Percentiles rank a stretch among this genome's conserved stretches.
These are phyloP conservation scores for Pseudogymnoascus pannorum DNA, from an alignment of 2,329 filamentous ascomycete genomes.

Conservation along the genomic window DNA sequence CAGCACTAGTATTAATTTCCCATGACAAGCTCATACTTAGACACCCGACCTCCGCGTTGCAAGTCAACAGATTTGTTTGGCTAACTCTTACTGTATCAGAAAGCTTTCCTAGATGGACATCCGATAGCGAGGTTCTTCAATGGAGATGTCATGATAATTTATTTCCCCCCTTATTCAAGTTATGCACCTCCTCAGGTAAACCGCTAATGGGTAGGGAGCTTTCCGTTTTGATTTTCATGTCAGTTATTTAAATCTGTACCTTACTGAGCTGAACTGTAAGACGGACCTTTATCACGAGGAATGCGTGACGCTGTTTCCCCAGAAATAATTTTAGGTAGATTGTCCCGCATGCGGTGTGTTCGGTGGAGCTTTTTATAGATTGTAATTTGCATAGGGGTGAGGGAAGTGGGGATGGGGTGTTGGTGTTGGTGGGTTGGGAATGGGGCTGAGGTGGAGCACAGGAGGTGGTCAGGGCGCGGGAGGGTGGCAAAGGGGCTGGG, in stretches of 20 bases:
- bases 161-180: not conserved
- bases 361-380: conserved; percentile 7
- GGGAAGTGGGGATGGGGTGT: too few species aligned
- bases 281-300: not conserved
- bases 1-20: too few species aligned
- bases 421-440: too few species aligned
- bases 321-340: conserved; percentile 5
- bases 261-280: not conserved
- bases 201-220: not conserved
- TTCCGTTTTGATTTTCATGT: not conserved
- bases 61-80: too few species aligned
- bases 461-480: too few species aligned
- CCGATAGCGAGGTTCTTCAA: not conserved
- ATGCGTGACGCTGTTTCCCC: conserved; percentile 4
- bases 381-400: conserved; percentile 8
- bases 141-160: not conserved
- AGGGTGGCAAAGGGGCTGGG: too few species aligned
- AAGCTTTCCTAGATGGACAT: too few species aligned
- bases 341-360: not conserved
- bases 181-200: not conserved
- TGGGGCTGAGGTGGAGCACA: too few species aligned
- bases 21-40: too few species aligned
- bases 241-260: not conserved
- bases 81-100: too few species aligned
- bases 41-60: too few species aligned